Conservation (phyloP, 192 early-diverging fungal species). For the Entophlyctis helioformis region DNA sequence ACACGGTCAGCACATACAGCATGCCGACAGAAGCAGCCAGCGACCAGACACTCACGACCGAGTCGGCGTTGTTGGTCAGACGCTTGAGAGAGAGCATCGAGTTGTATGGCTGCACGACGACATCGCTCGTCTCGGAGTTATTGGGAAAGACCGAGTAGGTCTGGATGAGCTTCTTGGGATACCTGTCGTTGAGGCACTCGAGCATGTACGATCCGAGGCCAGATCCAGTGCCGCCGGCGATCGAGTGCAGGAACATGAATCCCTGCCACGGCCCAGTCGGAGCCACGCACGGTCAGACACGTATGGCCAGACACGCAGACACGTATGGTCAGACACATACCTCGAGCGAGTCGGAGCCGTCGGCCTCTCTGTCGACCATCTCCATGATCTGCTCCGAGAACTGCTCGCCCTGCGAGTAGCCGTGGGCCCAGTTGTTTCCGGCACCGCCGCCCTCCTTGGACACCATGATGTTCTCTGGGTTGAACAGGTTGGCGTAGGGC, state of each 20-base stretch:
- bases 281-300: neutral
- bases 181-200: slow-evolving; percentile 86
- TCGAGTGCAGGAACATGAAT: slow-evolving; percentile 93
- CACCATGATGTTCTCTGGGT: slow-evolving; percentile 91
- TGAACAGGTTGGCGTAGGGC: slow-evolving; percentile 84
- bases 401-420: slow-evolving; percentile 76
- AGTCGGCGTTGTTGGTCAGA: slow-evolving; percentile 84
- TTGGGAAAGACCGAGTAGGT: slow-evolving; percentile 99
- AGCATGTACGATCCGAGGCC: slow-evolving; percentile 88
- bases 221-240: slow-evolving; percentile 97
- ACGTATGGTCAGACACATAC: slow-evolving; percentile 15
- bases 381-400: slow-evolving; percentile 88
- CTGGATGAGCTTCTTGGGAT: slow-evolving; percentile 94
- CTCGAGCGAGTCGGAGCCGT: slow-evolving; percentile 87
- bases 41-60: slow-evolving; percentile 47
- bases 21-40: too few species aligned
- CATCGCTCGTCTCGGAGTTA: slow-evolving; percentile 78
- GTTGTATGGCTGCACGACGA: slow-evolving; percentile 98
- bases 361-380: slow-evolving; percentile 95
- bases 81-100: slow-evolving; percentile 85
- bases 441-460: slow-evolving; percentile 93
- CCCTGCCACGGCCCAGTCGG: slow-evolving; percentile 32
- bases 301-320: neutral
- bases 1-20: too few species aligned
- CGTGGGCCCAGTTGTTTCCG: slow-evolving; percentile 94